Percentiles rank a stretch among this genome's conserved stretches.
Evolutionary conservation across 345 rosid genomes (phyloP).

Genomic region (Tarenaya hassleriana): DNA sequence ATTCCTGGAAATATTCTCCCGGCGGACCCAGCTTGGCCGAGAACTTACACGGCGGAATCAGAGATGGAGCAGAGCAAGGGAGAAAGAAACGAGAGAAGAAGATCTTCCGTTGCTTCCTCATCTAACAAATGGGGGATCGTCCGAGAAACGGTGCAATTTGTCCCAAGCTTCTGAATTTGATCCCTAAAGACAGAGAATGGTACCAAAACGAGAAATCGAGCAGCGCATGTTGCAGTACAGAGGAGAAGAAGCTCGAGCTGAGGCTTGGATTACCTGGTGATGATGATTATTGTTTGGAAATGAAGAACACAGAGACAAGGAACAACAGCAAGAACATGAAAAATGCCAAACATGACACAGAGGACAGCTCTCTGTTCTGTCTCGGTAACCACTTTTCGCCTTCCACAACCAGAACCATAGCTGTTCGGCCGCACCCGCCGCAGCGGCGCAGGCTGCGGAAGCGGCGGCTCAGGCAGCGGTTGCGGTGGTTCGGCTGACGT

Average conservation of each 20-base stretch:
- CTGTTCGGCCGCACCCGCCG: slow-evolving; percentile 43
- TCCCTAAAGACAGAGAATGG: slow-evolving; percentile 51
- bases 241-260: slow-evolving; percentile 82
- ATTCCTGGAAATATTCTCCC: slow-evolving; percentile 21
- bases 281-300: slow-evolving; percentile 32
- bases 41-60: slow-evolving; percentile 33
- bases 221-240: slow-evolving; percentile 29
- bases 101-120: neutral
- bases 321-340: slow-evolving; percentile 9
- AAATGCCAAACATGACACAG: slow-evolving; percentile 20
- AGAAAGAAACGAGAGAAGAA: slow-evolving; percentile 8
- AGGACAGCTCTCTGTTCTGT: slow-evolving; percentile 40
- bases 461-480: slow-evolving; percentile 51
- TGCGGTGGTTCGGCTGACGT: slow-evolving; percentile 42
- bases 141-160: slow-evolving; percentile 39
- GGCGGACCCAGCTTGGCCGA: slow-evolving; percentile 33
- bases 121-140: slow-evolving; percentile 36
- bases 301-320: slow-evolving; percentile 16
- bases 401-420: slow-evolving; percentile 35
- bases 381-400: slow-evolving; percentile 38
- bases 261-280: slow-evolving; percentile 90
- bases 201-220: slow-evolving; percentile 22
- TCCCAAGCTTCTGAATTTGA: slow-evolving; percentile 57
- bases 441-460: slow-evolving; percentile 50
- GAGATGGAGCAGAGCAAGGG: slow-evolving; percentile 52